These are phyloP conservation scores for Mallotus japonicus DNA, from an alignment of 441 rosid genomes.

Conservation along the genomic window DNA sequence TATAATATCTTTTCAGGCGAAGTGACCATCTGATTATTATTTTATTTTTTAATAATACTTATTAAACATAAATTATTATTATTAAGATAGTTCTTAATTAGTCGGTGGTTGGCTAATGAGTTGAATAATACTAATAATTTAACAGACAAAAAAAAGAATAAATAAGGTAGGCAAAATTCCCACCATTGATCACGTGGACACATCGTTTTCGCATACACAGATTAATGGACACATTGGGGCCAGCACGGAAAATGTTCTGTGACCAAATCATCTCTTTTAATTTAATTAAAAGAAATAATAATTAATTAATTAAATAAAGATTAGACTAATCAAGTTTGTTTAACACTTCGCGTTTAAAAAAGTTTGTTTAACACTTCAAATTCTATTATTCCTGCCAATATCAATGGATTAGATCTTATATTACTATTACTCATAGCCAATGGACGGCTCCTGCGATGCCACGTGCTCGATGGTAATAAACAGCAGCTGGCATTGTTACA, in stretches of 20 bases:
- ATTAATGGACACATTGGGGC: slow-evolving; percentile 29
- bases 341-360: too few species aligned
- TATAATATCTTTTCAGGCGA: too few species aligned
- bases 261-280: slow-evolving; percentile 5
- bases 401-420: too few species aligned
- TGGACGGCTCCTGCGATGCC: too few species aligned
- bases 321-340: not conserved
- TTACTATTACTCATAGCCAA: too few species aligned
- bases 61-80: not conserved
- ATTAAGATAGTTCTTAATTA: not conserved
- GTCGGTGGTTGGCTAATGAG: slow-evolving; percentile 14
- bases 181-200: slow-evolving; percentile 36
- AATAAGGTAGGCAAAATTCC: slow-evolving; percentile 28
- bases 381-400: too few species aligned
- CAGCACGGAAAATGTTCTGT: slow-evolving; percentile 27
- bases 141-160: not conserved
- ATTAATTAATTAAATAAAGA: not conserved
- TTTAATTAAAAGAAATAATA: not conserved
- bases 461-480: too few species aligned
- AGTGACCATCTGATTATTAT: too few species aligned
- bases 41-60: too few species aligned
- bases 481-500: too few species aligned
- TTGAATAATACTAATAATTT: not conserved
- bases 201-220: slow-evolving; percentile 28
- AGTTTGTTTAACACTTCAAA: too few species aligned